phyloP scores from a whole-genome alignment of 2,329 filamentous ascomycete species.

The Colletotrichum sp. region DNA sequence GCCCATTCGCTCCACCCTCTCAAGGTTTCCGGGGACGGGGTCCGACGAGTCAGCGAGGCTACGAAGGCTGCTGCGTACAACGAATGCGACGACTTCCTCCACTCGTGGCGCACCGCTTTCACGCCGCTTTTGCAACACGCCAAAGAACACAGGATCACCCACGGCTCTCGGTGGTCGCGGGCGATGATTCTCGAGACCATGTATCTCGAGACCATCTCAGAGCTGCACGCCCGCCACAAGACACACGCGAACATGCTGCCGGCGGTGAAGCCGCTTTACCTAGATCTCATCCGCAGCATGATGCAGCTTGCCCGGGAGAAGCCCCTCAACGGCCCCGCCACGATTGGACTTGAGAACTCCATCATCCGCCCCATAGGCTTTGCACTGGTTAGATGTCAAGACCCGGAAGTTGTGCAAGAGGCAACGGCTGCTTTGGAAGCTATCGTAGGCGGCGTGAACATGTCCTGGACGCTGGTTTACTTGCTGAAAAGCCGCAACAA shows the following conservation, averaged over 20 bases:
- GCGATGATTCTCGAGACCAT: constrained; percentile 11
- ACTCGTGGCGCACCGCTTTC: background rate
- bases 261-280: background rate
- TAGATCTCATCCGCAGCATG: background rate
- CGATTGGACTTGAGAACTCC: background rate
- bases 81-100: background rate
- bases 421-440: background rate
- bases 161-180: background rate
- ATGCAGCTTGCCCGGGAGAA: background rate
- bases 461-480: background rate
- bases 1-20: constrained; percentile 2
- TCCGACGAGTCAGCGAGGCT: background rate
- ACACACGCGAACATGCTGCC: background rate
- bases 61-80: background rate
- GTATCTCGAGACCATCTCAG: constrained; percentile 3
- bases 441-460: background rate
- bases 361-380: constrained; percentile 4
- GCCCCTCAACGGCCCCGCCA: background rate
- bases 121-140: background rate
- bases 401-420: background rate
- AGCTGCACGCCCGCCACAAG: background rate
- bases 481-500: background rate
- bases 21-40: background rate
- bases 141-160: background rate
- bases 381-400: constrained; percentile 1